Percentiles rank a stretch among this genome's conserved stretches.
Conservation (phyloP, 106 monocot genomes). For the Dendrobium officinale region DNA sequence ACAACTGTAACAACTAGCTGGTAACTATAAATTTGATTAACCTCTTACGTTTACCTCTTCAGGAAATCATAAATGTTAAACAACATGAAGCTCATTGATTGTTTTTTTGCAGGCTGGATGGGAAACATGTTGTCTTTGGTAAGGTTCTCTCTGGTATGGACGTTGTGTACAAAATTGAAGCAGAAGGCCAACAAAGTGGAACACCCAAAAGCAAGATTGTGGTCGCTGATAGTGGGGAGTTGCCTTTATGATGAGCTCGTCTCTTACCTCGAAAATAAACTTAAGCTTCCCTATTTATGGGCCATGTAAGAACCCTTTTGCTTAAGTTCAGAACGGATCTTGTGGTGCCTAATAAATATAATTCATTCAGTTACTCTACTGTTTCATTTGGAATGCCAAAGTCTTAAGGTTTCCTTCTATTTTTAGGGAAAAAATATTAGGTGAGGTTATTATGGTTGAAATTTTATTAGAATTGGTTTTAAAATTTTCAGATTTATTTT, state of each 20-base stretch:
- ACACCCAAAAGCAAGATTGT: slow-evolving; percentile 82
- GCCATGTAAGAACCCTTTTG: neutral
- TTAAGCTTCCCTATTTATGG: neutral
- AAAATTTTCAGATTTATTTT: no score
- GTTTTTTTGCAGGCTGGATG: slow-evolving; percentile 64
- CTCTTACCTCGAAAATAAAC: neutral
- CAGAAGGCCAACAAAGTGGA: slow-evolving; percentile 79
- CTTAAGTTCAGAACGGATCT: neutral
- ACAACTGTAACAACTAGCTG: slow-evolving; percentile 84
- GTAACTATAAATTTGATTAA: slow-evolving; percentile 24
- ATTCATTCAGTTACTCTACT: no score
- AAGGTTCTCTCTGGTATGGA: slow-evolving; percentile 95
- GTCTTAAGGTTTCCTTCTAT: no score
- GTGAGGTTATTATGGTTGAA: no score
- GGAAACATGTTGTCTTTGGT: slow-evolving; percentile 90
- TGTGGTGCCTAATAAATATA: no score
- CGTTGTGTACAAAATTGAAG: slow-evolving; percentile 92
- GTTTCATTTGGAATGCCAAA: no score
- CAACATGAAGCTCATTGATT: neutral
- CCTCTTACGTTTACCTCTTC: no score
- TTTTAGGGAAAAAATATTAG: no score
- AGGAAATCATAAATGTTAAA: no score
- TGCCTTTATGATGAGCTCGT: slow-evolving; percentile 23
- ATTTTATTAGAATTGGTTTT: no score
- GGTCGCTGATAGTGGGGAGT: slow-evolving; percentile 77